Base-by-base conservation (phyloP, 1,284 basidiomycete species). In the Naganishia cerealis region DNA sequence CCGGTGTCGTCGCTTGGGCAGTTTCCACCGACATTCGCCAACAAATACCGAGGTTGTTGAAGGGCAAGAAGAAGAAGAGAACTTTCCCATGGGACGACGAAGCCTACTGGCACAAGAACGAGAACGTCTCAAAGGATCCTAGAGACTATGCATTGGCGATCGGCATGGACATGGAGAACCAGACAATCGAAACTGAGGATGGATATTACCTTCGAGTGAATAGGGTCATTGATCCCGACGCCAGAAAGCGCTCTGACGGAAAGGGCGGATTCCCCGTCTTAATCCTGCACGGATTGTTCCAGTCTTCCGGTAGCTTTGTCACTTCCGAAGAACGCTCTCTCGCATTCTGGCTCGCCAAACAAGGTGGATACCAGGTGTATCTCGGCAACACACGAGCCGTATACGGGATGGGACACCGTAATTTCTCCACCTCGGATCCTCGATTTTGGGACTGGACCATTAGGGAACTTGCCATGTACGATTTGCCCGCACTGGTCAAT, bases 371-470 rank as follows among this genome's bases (percentile, higher is more conserved):
- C 73, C 84, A 86, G 71, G 85, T 87, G n/a, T 87, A 85, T 72
- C 78, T 87, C 10, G 85, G 86, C 40, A 87, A 87, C 75, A 86
- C 83, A 15, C 79, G 86, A 29, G 85, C 84, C 29, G 83, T 87
- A 1, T 87, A 86, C 72, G 83, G 85, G 70, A 87, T 86, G 85
- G 86, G 86, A 9, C 86, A 87, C 73, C 74, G 81, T 21, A 80
- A 74, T 52, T 82, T 83, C 68, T 79, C 76, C 24, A 75, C 85
- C 26, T 78, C 77, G 65, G 85, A 86, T 73, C 86, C 86, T 10
- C 77, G 84, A 3, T 87, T 87, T 74, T 87, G 86, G 86, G 84
- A 87, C 75, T 87, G 85, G 83, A 87, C 86, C 54, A 86, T 87
- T 67, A 79, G 84, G 12, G 86, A 87, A 70, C 76, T 87, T 29